Conservation (phyloP, 148 eudicot genomes). For the Heliosperma pusillum region DNA sequence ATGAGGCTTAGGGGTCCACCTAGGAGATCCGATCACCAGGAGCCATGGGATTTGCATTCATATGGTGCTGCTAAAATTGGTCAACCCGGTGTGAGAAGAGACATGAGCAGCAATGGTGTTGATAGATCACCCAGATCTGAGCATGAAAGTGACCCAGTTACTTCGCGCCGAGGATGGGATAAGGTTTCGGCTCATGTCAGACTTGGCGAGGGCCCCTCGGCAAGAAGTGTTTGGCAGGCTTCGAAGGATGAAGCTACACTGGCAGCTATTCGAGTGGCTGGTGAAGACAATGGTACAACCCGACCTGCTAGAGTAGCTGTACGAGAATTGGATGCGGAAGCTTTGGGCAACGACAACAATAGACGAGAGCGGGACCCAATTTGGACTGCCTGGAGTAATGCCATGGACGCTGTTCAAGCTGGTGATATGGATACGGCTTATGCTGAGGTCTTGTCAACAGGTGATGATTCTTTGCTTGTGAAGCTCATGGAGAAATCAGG, state of each 20-base stretch:
- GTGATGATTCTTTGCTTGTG: conserved; percentile 81
- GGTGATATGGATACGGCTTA: conserved; percentile 90
- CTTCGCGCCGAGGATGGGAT: conserved; percentile 76
- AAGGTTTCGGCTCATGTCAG: conserved; percentile 62
- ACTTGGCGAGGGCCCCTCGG: conserved; percentile 95
- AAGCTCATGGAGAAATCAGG: conserved; percentile 96
- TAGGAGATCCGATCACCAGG: conserved; percentile 67
- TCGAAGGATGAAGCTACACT: conserved; percentile 97
- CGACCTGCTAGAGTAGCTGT: conserved; percentile 62
- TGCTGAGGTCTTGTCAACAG: conserved; percentile 80
- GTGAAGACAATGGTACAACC: conserved; percentile 70
- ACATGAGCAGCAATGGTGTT: conserved; percentile 44
- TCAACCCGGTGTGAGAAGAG: conserved; percentile 58
- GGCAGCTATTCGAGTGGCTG: conserved; percentile 89
- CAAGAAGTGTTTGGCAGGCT: conserved; percentile 99
- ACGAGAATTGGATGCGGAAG: conserved; percentile 74
- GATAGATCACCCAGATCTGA: conserved; percentile 69
- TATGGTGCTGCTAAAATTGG: conserved; percentile 52
- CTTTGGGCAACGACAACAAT: conserved; percentile 51
- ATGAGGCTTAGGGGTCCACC: conserved; percentile 53
- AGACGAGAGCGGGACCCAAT: conserved; percentile 69
- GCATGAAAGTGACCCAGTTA: conserved; percentile 56
- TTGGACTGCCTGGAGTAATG: conserved; percentile 93
- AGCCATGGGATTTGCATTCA: conserved; percentile 54
- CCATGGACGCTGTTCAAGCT: conserved; percentile 85